Evolutionary conservation across 371 early-diverging fungal genomes (phyloP).

Genomic region (Umbelopsis sp.): DNA sequence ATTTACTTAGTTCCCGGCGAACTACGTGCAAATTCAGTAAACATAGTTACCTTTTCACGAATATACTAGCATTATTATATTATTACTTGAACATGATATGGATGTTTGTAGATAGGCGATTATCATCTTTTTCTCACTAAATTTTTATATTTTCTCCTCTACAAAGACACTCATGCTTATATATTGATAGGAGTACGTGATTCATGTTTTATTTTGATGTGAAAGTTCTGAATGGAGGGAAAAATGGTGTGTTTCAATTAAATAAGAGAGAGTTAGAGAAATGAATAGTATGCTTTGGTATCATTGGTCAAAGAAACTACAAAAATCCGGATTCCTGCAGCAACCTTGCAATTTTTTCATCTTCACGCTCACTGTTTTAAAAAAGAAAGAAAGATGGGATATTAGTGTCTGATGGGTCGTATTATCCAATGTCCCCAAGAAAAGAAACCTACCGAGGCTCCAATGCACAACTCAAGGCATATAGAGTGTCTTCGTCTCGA

Average conservation of each 20-base stretch:
- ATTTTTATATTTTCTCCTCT: neutral
- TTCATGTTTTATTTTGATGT: too few relatives aligned
- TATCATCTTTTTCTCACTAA: neutral
- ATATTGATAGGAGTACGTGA: too few relatives aligned
- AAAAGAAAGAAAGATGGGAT: neutral
- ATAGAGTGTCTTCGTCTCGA: constrained; percentile 62
- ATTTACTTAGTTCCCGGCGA: constrained; percentile 71
- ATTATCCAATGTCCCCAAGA: neutral
- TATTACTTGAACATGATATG: neutral
- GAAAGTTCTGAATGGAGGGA: neutral
- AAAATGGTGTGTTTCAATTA: neutral
- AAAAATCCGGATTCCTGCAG: constrained; percentile 89
- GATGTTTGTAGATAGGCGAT: constrained; percentile 8
- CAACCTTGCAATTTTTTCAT: constrained; percentile 86
- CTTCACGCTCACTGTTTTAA: constrained; percentile 74
- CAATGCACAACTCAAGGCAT: constrained; percentile 76
- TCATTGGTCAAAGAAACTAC: constrained; percentile 36
- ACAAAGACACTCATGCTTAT: too few relatives aligned
- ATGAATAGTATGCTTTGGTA: neutral
- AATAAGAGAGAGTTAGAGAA: neutral
- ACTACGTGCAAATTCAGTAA: constrained; percentile 67
- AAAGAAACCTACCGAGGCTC: constrained; percentile 72
- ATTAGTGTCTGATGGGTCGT: neutral
- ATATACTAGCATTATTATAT: neutral
- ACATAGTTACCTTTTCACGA: neutral